A percentile compares a stretch with the other conserved stretches of the same genome.
These are phyloP conservation scores for Hortaea werneckii DNA, from an alignment of 2,329 filamentous ascomycete species.

Conservation along the genomic window DNA sequence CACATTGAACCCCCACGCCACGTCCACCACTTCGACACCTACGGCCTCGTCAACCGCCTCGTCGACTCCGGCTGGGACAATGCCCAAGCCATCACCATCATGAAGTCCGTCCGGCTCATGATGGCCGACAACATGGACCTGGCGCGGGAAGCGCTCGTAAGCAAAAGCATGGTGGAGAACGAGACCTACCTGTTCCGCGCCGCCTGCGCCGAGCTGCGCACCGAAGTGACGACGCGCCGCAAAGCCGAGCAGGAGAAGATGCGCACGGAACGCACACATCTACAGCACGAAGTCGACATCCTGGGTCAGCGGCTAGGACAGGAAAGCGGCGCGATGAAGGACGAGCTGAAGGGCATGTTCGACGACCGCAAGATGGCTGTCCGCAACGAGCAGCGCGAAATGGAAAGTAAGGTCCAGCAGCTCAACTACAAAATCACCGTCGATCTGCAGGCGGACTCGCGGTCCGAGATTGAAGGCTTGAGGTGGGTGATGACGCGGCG, in stretches of 20 bases:
- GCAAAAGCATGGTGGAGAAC: constrained; percentile 89
- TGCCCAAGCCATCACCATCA: constrained; percentile 68
- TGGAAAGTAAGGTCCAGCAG: constrained; percentile 80
- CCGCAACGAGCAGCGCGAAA: constrained; percentile 72
- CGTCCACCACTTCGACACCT: constrained; percentile 95
- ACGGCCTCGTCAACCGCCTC: constrained; percentile 74
- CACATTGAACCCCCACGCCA: constrained; percentile 67
- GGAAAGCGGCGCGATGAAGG: constrained; percentile 70
- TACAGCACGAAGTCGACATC: constrained; percentile 95
- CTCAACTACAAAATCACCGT: constrained; percentile 96
- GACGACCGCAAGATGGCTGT: constrained; percentile 92
- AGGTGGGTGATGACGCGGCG: constrained; percentile 70
- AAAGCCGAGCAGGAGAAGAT: constrained; percentile 69
- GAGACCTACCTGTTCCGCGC: constrained; percentile 87
- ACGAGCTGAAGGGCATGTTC: constrained; percentile 91
- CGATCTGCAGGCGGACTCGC: constrained; percentile 75
- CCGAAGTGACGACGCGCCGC: constrained; percentile 71
- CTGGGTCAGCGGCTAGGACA: constrained; percentile 74
- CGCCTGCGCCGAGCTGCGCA: constrained; percentile 82
- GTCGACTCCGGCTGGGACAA: constrained; percentile 59
- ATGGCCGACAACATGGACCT: constrained; percentile 70
- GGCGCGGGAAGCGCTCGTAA: constrained; percentile 70
- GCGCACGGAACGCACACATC: constrained; percentile 68
- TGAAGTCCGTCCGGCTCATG: constrained; percentile 80
- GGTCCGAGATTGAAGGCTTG: constrained; percentile 82